Evolutionary conservation across 306 rosid species (phyloP), one percentile per base, ranked within the genome.

Genomic region (Pterocarpus macrocarpus): DNA sequence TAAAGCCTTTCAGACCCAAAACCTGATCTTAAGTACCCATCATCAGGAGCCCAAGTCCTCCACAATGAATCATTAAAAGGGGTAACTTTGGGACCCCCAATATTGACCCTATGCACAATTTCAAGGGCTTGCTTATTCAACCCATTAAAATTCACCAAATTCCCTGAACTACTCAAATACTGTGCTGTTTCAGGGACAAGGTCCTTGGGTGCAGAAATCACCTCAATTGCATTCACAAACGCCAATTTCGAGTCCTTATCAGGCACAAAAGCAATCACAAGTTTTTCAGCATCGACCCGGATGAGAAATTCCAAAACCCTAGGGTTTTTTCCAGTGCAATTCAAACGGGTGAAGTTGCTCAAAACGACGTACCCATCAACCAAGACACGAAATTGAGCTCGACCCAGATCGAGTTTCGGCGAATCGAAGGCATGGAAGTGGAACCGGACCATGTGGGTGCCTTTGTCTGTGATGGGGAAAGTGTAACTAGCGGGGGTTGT

Each of bases 31-130:
- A 90, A 73, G 56, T 85, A 88, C 62, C 65, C 90, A 72, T 87
- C 90, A 89, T 95, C 97, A 22, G 97, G 89, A 50, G 86, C 28
- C 99, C 99, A 95, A 53, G 97, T 92, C 74, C 99, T 92, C 97
- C 94, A 95, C 59, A 95, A 50, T 69, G 95, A 82, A 83, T 91
- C 99, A 64, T 95, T 95, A 59, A 91, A 95, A 4, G 97, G 97
- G 15, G 99, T 95, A 69, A 92, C 97, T 86, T 92, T 95, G 35
- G 77, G 88, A 33, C 99, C 99, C 64, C 97, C 99, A 55, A 95
- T 95, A 77, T 82, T 90, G 66, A 91, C 88, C 81, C 99, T 88
- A 44, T 92, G 76, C 15, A 91, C 90, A 63, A 95, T 89, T 74
- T 95, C 92, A 75, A 89, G 86, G 2, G 89, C 94, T 83, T 92